phyloP scores from a whole-genome alignment of 2,329 filamentous ascomycete species.

The Verticillium nonalfalfae region DNA sequence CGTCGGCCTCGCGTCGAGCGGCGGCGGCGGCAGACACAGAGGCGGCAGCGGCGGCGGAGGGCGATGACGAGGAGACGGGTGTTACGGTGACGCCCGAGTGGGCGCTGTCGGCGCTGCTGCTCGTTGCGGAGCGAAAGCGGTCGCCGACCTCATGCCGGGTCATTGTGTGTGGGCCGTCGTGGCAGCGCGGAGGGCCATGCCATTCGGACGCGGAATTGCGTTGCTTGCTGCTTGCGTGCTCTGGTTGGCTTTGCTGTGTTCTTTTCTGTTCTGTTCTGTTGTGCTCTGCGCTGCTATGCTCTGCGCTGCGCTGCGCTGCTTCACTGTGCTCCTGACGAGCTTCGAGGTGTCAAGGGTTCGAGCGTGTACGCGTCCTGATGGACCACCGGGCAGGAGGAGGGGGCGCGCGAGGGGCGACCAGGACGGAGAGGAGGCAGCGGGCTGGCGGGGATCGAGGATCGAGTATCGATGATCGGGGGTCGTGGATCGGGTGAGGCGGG shows the following conservation, averaged over 20 bases:
- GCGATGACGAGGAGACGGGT: constrained; percentile 29
- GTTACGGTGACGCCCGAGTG: constrained; percentile 60
- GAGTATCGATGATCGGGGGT: no score
- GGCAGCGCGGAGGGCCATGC: constrained; percentile 9
- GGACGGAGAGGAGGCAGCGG: no score
- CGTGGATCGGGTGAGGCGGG: no score
- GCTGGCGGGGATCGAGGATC: no score
- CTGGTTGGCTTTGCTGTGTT: no score
- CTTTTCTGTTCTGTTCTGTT: neutral
- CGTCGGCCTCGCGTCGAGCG: constrained; percentile 18
- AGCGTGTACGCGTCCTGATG: no score
- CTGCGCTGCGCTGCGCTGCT: no score
- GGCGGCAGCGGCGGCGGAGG: constrained; percentile 7
- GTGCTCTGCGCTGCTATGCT: no score
- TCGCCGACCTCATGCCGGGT: constrained; percentile 57
- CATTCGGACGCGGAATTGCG: constrained; percentile 3
- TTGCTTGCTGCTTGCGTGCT: neutral
- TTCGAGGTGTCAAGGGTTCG: neutral
- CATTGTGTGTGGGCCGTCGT: constrained; percentile 47
- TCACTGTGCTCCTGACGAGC: no score
- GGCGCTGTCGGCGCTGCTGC: constrained; percentile 60
- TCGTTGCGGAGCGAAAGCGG: constrained; percentile 62
- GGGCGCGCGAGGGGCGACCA: no score
- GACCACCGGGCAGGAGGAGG: no score
- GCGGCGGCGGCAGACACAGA: constrained; percentile 16